Percentiles rank a stretch among this genome's conserved stretches.
phyloP scores from a whole-genome alignment of 202 grass and related monocot species.

The Elaeis oleifera region DNA sequence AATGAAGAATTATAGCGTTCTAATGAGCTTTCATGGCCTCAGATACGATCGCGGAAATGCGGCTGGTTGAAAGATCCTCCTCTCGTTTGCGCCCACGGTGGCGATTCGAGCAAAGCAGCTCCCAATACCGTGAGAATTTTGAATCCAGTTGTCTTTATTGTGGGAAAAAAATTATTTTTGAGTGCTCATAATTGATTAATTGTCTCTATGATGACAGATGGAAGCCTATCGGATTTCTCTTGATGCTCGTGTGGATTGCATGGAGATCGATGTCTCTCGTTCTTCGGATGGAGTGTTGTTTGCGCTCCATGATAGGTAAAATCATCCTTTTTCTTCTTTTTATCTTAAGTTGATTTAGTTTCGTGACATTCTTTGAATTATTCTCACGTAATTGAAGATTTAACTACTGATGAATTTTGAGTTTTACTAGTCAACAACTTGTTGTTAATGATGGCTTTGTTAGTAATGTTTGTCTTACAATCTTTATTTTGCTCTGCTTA shows the following conservation, averaged over 20 bases:
- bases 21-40: neutral
- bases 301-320: constrained; percentile 73
- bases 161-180: neutral
- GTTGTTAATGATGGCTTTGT: no score
- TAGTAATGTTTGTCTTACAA: no score
- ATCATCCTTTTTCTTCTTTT: constrained; percentile 6
- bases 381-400: no score
- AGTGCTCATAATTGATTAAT: neutral
- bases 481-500: no score
- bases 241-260: constrained; percentile 56
- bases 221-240: constrained; percentile 63
- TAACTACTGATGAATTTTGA: no score
- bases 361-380: no score
- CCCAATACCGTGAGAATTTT: constrained; percentile 64
- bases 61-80: constrained; percentile 65
- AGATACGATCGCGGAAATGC: constrained; percentile 70
- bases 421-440: no score
- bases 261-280: constrained; percentile 82
- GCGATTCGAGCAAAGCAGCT: constrained; percentile 69
- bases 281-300: constrained; percentile 63
- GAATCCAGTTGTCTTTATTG: no score
- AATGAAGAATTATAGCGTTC: no score
- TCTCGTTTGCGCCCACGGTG: constrained; percentile 86
- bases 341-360: neutral
- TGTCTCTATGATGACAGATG: constrained; percentile 36